Conservation (phyloP, 2,329 filamentous ascomycete species). For the Cordyceps fumosorosea region DNA sequence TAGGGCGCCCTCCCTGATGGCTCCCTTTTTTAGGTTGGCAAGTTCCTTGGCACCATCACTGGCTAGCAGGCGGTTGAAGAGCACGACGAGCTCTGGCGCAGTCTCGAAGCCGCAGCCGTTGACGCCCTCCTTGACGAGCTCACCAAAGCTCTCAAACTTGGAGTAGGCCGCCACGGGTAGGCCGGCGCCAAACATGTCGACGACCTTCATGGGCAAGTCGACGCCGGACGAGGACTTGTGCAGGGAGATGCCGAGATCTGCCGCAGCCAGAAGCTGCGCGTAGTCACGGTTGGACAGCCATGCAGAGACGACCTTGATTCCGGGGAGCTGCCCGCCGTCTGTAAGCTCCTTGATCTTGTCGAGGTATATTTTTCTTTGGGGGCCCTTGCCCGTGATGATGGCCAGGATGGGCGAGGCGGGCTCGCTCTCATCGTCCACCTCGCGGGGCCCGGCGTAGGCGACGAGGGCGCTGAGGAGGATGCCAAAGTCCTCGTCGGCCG, state of each 20-base stretch:
- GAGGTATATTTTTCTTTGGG: slow-evolving; percentile 72
- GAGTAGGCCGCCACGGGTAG: slow-evolving; percentile 85
- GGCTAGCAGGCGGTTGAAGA: slow-evolving; percentile 59
- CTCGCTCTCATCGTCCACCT: slow-evolving; percentile 32
- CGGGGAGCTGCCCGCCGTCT: slow-evolving; percentile 54
- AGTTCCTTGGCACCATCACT: slow-evolving; percentile 48
- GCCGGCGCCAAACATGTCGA: slow-evolving; percentile 96
- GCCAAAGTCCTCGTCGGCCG: slow-evolving; percentile 89
- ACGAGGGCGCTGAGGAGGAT: slow-evolving; percentile 78
- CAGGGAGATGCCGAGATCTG: slow-evolving; percentile 83
- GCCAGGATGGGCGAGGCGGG: slow-evolving; percentile 63
- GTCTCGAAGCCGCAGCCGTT: slow-evolving; percentile 84
- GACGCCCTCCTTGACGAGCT: slow-evolving; percentile 79
- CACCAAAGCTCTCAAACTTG: slow-evolving; percentile 78
- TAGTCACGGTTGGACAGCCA: slow-evolving; percentile 85
- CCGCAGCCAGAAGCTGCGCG: slow-evolving; percentile 72
- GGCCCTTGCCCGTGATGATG: slow-evolving; percentile 92
- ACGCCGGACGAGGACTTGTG: slow-evolving; percentile 93
- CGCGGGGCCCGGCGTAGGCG: slow-evolving; percentile 52
- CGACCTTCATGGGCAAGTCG: slow-evolving; percentile 97
- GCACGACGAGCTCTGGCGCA: slow-evolving; percentile 54
- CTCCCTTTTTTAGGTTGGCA: slow-evolving; percentile 57
- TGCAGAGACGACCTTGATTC: slow-evolving; percentile 68
- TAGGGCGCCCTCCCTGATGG: slow-evolving; percentile 63
- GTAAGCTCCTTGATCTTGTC: slow-evolving; percentile 56